phyloP scores from a whole-genome alignment of 805 yeast species.

The Candida takata region DNA sequence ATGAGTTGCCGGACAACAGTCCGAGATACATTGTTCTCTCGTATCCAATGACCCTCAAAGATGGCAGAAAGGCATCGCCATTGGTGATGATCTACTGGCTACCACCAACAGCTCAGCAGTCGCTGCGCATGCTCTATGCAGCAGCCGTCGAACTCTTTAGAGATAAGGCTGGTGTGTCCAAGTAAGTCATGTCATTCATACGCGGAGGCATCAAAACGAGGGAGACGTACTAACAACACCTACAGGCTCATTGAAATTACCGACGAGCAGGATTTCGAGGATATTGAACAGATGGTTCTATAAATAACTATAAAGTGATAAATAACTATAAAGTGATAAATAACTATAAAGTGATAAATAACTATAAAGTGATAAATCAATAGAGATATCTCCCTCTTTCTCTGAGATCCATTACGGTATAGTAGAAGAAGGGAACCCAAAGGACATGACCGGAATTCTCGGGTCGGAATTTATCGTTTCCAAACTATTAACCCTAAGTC shows the following conservation, averaged over 20 bases:
- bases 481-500: no score
- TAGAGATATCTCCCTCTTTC: no score
- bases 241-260: conserved; percentile 49
- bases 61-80: conserved; percentile 71
- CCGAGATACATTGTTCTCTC: conserved; percentile 75
- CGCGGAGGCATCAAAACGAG: no score
- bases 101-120: conserved; percentile 81
- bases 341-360: no score
- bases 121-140: conserved; percentile 81
- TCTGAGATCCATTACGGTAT: no score
- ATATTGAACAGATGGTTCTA: conserved; percentile 33
- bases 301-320: neutral
- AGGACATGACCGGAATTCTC: no score
- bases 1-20: conserved; percentile 72
- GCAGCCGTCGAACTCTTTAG: conserved; percentile 81
- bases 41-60: conserved; percentile 61
- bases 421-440: no score
- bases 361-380: no score
- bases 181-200: no score
- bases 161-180: conserved; percentile 39
- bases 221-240: conserved; percentile 12
- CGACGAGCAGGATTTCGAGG: conserved; percentile 68
- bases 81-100: conserved; percentile 79
- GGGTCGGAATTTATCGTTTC: no score
- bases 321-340: no score